Conservation (phyloP, 2,329 filamentous ascomycete species). For the Botrytis cinerea region DNA sequence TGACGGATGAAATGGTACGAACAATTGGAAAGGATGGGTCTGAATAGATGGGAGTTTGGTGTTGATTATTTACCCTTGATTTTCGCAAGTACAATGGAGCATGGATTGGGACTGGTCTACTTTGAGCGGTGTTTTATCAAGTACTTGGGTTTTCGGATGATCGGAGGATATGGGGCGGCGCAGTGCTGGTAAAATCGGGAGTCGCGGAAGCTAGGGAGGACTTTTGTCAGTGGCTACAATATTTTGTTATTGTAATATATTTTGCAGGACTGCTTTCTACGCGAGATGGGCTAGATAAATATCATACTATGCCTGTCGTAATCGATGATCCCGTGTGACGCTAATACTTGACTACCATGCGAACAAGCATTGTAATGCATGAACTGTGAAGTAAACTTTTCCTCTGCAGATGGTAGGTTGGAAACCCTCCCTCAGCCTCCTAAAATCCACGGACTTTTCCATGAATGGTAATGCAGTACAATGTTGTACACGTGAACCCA, state of each 20-base stretch:
- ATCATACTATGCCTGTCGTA: conserved; percentile 1
- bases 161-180: conserved; percentile 1
- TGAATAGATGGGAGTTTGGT: conserved; percentile 17
- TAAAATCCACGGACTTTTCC: background rate
- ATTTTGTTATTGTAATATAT: conserved; percentile 1
- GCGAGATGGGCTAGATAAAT: background rate
- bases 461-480: background rate
- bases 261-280: background rate
- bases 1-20: background rate
- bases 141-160: background rate
- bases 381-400: background rate
- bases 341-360: background rate
- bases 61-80: background rate
- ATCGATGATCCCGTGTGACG: background rate
- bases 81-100: conserved; percentile 1
- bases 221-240: background rate
- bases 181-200: conserved; percentile 1
- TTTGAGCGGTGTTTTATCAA: conserved; percentile 6
- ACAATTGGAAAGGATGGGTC: conserved; percentile 15
- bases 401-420: background rate
- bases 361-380: background rate
- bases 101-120: conserved; percentile 1
- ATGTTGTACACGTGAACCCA: background rate
- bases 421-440: too few species aligned
- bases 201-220: background rate